Evolutionary conservation across 2,329 filamentous ascomycete genomes (phyloP).

Genomic region (Aspergillus fijiensis): DNA sequence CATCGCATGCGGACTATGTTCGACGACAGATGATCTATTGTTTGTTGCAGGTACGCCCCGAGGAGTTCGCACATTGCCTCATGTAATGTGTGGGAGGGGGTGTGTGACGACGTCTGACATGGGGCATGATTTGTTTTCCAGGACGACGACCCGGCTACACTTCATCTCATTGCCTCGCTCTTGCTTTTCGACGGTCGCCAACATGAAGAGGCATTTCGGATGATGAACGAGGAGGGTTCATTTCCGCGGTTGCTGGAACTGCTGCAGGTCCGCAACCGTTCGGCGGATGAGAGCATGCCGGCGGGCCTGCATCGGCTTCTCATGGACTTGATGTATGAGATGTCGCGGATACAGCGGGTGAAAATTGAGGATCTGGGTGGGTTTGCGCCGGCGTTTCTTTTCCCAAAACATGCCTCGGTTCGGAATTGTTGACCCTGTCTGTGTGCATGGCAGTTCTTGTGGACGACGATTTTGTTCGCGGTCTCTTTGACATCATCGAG

Average conservation of each 20-base stretch:
- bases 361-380: conserved; percentile 72
- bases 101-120: neutral
- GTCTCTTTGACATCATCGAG: conserved; percentile 86
- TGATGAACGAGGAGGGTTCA: conserved; percentile 82
- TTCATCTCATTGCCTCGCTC: conserved; percentile 80
- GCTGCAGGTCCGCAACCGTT: conserved; percentile 62
- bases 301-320: conserved; percentile 74
- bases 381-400: conserved; percentile 31
- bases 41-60: conserved; percentile 64
- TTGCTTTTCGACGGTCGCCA: conserved; percentile 81
- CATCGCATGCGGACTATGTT: conserved; percentile 76
- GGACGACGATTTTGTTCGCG: conserved; percentile 76
- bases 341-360: conserved; percentile 86
- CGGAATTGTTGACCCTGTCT: conserved; percentile 1
- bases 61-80: neutral
- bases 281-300: conserved; percentile 44
- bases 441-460: conserved; percentile 48
- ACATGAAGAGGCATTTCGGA: conserved; percentile 74
- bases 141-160: conserved; percentile 78
- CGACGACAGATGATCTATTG: conserved; percentile 91
- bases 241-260: conserved; percentile 83
- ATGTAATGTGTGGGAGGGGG: neutral
- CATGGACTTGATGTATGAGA: conserved; percentile 90
- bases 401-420: neutral
- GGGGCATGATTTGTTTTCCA: conserved; percentile 41